A percentile compares a stretch with the other conserved stretches of the same genome.
phyloP scores from a whole-genome alignment of 352 stramenopile genomes.

The Pythium sp. region DNA sequence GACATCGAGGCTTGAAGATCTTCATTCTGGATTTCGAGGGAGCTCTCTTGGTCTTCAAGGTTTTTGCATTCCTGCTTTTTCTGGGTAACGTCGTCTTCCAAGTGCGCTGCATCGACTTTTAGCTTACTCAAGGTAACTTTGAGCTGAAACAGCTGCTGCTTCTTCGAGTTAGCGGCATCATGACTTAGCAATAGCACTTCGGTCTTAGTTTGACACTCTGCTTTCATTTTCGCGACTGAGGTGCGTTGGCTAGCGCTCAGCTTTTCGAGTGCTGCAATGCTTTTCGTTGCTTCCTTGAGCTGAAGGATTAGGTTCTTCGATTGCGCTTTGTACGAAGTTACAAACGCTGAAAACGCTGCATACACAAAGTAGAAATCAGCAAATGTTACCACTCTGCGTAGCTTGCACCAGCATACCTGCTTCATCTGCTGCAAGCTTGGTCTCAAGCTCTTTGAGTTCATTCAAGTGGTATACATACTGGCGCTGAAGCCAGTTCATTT shows the following conservation, averaged over 20 bases:
- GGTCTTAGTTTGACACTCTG: slow-evolving; percentile 9
- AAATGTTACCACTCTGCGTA: neutral
- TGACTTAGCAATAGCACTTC: neutral
- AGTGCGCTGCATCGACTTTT: slow-evolving; percentile 2
- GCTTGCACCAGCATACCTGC: slow-evolving; percentile 1
- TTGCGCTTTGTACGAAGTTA: slow-evolving; percentile 5
- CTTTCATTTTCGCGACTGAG: slow-evolving; percentile 1
- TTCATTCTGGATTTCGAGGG: slow-evolving; percentile 1
- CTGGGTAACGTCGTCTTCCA: neutral
- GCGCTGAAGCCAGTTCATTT: slow-evolving; percentile 14
- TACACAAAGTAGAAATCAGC: neutral
- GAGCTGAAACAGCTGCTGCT: slow-evolving; percentile 9
- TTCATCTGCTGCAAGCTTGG: slow-evolving; percentile 8
- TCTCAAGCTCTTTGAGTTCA: slow-evolving; percentile 10
- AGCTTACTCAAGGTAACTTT: slow-evolving; percentile 5
- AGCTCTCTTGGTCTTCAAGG: slow-evolving; percentile 4
- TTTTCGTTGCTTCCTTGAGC: slow-evolving; percentile 2
- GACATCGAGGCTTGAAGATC: slow-evolving; percentile 3
- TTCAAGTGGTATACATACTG: slow-evolving; percentile 9
- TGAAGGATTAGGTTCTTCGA: slow-evolving; percentile 1
- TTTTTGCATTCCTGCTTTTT: neutral
- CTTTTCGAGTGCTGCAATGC: neutral
- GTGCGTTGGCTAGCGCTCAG: neutral
- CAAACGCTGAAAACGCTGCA: slow-evolving; percentile 1
- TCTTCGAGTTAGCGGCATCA: neutral